phyloP scores from a whole-genome alignment of 805 yeast species.

The Candida chauliodis region DNA sequence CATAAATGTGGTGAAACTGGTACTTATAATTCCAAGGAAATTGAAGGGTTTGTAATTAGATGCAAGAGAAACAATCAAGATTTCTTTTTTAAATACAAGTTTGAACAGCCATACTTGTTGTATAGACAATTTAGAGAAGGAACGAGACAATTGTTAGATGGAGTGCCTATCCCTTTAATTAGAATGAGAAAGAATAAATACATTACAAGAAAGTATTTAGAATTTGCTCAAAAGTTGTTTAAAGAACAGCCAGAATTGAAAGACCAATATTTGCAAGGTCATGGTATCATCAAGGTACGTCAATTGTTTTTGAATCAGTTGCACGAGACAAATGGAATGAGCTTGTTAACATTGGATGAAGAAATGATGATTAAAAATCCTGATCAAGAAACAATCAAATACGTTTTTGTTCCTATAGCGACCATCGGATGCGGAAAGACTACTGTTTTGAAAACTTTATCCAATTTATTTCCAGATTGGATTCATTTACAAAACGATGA shows the following conservation, averaged over 20 bases:
- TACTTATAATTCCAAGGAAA: conserved; percentile 62
- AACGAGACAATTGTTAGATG: conserved; percentile 56
- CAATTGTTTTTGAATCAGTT: conserved; percentile 53
- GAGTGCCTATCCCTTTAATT: conserved; percentile 20
- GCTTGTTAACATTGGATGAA: conserved; percentile 48
- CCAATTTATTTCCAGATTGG: conserved; percentile 55
- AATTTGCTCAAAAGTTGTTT: conserved; percentile 59
- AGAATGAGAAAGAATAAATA: conserved; percentile 51
- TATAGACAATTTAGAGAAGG: conserved; percentile 90
- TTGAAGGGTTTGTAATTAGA: conserved; percentile 93
- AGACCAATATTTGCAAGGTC: conserved; percentile 48
- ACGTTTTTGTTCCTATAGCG: conserved; percentile 75
- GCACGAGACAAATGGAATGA: conserved; percentile 49
- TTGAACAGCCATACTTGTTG: conserved; percentile 90
- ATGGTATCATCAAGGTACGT: conserved; percentile 74
- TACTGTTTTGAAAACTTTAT: conserved; percentile 64
- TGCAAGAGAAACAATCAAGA: conserved; percentile 44
- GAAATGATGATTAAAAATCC: conserved; percentile 11
- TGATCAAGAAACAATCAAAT: conserved; percentile 46
- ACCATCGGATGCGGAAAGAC: conserved; percentile 96
- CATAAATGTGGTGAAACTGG: conserved; percentile 63
- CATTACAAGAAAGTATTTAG: conserved; percentile 64
- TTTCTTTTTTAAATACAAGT: conserved; percentile 87
- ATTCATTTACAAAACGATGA: conserved; percentile 82
- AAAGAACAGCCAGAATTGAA: conserved; percentile 44